phyloP scores from a whole-genome alignment of 345 rosid species.

The Stellera chamaejasme region DNA sequence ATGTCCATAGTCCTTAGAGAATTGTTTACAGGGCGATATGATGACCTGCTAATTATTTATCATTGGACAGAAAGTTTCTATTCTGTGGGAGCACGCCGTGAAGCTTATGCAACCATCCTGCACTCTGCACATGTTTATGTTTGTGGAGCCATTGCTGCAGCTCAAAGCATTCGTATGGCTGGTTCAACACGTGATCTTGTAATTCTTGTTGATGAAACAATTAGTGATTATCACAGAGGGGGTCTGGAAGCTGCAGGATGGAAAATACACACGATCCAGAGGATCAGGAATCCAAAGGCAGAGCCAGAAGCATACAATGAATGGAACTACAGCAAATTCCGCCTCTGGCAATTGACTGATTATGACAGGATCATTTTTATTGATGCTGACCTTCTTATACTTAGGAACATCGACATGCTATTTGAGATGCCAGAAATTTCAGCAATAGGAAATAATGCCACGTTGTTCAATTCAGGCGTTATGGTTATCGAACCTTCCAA shows the following conservation, averaged over 20 bases:
- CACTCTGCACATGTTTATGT: conserved; percentile 82
- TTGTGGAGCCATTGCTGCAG: conserved; percentile 87
- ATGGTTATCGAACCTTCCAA: conserved; percentile 87
- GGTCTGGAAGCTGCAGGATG: conserved; percentile 85
- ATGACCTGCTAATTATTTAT: not conserved
- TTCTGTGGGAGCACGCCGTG: conserved; percentile 50
- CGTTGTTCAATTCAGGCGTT: conserved; percentile 79
- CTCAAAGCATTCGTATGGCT: conserved; percentile 81
- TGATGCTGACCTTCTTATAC: conserved; percentile 82
- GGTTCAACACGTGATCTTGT: conserved; percentile 85
- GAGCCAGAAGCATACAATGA: conserved; percentile 73
- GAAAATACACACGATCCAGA: conserved; percentile 66
- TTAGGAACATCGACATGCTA: conserved; percentile 75
- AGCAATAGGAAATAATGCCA: conserved; percentile 68
- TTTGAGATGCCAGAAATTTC: conserved; percentile 89
- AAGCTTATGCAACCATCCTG: conserved; percentile 82
- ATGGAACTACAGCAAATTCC: conserved; percentile 92
- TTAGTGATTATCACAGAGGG: conserved; percentile 54
- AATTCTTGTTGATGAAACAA: conserved; percentile 75
- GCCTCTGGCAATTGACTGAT: conserved; percentile 83
- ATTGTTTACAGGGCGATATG: no score
- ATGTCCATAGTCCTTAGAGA: no score
- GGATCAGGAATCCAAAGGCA: conserved; percentile 83
- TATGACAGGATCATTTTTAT: conserved; percentile 85
- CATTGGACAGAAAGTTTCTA: conserved; percentile 51